Evolutionary conservation across 306 rosid genomes (phyloP).

Genomic region (Malus domestica): DNA sequence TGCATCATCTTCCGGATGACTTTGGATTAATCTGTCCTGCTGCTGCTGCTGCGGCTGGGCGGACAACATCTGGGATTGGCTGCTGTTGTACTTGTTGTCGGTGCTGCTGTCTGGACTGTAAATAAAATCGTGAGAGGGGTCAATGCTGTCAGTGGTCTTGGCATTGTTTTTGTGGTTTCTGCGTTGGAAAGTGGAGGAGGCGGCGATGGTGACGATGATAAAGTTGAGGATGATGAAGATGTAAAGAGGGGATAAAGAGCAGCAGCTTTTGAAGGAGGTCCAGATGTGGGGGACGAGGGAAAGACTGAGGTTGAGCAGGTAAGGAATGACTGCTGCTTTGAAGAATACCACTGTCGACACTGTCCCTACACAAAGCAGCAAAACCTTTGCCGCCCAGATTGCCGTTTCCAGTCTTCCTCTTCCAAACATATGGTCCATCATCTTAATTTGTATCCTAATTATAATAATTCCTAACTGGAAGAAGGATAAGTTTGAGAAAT

Average conservation of each 20-base stretch:
- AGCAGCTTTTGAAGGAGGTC: constrained; percentile 39
- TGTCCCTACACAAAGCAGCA: constrained; percentile 47
- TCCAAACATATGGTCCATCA: constrained; percentile 2
- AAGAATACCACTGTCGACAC: constrained; percentile 43
- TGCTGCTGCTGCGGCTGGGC: background rate
- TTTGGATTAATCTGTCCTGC: background rate
- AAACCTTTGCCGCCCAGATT: constrained; percentile 41
- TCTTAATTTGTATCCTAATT: background rate
- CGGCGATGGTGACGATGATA: constrained; percentile 66
- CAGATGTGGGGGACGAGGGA: constrained; percentile 52
- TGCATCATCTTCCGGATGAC: background rate
- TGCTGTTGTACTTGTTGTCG: background rate
- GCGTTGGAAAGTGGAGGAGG: constrained; percentile 40
- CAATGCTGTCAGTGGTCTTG: background rate
- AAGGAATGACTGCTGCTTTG: constrained; percentile 57
- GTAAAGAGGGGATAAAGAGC: constrained; percentile 47
- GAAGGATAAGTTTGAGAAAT: background rate
- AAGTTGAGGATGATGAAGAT: constrained; percentile 57
- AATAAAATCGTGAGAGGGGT: background rate
- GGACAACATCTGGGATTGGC: background rate
- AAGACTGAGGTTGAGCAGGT: constrained; percentile 29
- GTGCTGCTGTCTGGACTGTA: background rate
- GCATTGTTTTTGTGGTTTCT: constrained; percentile 8
- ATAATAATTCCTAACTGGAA: background rate
- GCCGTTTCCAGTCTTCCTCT: constrained; percentile 39